These are phyloP conservation scores for Cokeromyces recurvatus DNA, from an alignment of 371 early-diverging fungal species.

Conservation along the genomic window DNA sequence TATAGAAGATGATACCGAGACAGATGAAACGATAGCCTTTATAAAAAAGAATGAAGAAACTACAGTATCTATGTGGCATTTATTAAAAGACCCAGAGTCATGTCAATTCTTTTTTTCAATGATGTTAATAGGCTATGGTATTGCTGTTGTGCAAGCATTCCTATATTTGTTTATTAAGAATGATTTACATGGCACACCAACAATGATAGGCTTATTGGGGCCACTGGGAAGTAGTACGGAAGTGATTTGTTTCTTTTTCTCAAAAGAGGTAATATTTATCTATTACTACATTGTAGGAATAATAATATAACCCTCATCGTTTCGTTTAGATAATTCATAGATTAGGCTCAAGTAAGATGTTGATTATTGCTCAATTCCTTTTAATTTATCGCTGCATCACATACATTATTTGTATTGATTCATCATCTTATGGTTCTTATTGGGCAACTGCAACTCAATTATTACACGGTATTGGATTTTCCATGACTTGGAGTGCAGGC, in stretches of 20 bases:
- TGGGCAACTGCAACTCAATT: conserved; percentile 22
- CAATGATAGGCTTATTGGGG: conserved; percentile 27
- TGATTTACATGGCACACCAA: conserved; percentile 23
- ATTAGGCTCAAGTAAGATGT: conserved; percentile 23
- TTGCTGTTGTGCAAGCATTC: conserved; percentile 26
- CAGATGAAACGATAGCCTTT: conserved; percentile 3
- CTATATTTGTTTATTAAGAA: conserved; percentile 29
- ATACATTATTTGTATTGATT: conserved; percentile 14
- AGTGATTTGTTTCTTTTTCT: conserved; percentile 30
- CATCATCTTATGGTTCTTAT: conserved; percentile 19
- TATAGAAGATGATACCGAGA: background rate
- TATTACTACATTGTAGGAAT: too few relatives aligned
- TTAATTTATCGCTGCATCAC: conserved; percentile 20
- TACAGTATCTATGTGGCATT: conserved; percentile 21
- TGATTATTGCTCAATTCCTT: conserved; percentile 20
- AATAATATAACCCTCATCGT: too few relatives aligned
- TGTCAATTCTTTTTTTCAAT: conserved; percentile 24
- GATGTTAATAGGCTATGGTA: conserved; percentile 16
- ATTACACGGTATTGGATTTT: conserved; percentile 26
- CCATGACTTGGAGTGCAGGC: conserved; percentile 33
- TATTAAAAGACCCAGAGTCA: conserved; percentile 16
- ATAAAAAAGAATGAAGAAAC: too few relatives aligned
- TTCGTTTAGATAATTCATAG: conserved; percentile 14
- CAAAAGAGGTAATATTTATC: conserved; percentile 33
- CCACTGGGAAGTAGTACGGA: conserved; percentile 33